A percentile compares a stretch with the other conserved stretches of the same genome.
phyloP scores from a whole-genome alignment of 2,329 filamentous ascomycete genomes.

The Fonsecaea pedrosoi region DNA sequence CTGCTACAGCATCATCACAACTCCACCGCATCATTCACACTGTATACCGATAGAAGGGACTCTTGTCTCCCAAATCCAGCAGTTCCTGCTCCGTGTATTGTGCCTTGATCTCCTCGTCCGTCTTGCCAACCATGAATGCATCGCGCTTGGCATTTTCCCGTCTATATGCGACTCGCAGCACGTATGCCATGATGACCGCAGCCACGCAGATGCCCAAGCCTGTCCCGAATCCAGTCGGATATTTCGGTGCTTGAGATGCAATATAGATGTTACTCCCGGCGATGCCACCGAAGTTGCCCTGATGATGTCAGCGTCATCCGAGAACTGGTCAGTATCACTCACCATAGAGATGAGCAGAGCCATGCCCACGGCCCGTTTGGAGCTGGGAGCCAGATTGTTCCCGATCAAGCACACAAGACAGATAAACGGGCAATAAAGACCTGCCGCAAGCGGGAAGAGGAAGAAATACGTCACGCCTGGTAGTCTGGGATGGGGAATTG shows the following conservation, averaged over 20 bases:
- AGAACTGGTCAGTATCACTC: background rate
- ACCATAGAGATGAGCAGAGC: slow-evolving; percentile 66
- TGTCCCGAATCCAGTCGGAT: slow-evolving; percentile 48
- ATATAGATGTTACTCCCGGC: slow-evolving; percentile 52
- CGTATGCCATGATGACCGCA: slow-evolving; percentile 43
- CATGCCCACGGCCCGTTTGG: slow-evolving; percentile 71
- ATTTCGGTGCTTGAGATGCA: slow-evolving; percentile 45
- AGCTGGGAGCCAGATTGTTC: slow-evolving; percentile 74
- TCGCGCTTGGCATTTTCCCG: slow-evolving; percentile 45
- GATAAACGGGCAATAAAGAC: slow-evolving; percentile 68
- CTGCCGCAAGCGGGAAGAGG: slow-evolving; percentile 59
- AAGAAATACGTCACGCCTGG: slow-evolving; percentile 53
- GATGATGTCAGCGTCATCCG: background rate
- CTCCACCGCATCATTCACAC: slow-evolving; percentile 32
- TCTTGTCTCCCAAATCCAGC: slow-evolving; percentile 44
- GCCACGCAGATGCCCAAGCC: slow-evolving; percentile 45
- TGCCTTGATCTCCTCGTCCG: slow-evolving; percentile 38
- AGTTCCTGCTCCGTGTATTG: slow-evolving; percentile 39
- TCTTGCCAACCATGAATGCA: slow-evolving; percentile 31
- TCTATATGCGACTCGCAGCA: slow-evolving; percentile 41
- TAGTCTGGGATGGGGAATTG: slow-evolving; percentile 50
- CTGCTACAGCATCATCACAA: background rate
- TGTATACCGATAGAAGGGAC: slow-evolving; percentile 46
- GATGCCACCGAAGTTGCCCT: slow-evolving; percentile 64
- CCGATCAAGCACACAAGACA: slow-evolving; percentile 71